Percentiles rank a stretch among this genome's conserved stretches.
phyloP scores from a whole-genome alignment of 164 flowering plant genomes.

The Hamamelis virginiana region DNA sequence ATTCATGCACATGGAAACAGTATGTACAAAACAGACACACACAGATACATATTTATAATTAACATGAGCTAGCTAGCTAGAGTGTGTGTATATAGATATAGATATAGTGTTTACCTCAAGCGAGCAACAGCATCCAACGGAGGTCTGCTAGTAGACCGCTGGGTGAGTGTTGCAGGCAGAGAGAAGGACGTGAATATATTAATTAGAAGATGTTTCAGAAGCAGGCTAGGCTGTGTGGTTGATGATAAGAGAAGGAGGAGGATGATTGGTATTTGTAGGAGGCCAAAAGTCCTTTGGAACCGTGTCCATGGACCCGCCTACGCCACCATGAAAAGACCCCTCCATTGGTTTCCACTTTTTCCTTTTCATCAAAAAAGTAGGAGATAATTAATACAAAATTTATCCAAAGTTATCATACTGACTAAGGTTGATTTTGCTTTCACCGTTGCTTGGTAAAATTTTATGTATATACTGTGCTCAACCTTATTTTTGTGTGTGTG shows the following conservation, averaged over 20 bases:
- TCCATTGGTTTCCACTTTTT: conserved; percentile 16
- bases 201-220: conserved; percentile 16
- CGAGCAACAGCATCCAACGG: conserved; percentile 28
- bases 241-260: conserved; percentile 27
- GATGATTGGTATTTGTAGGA: conserved; percentile 43
- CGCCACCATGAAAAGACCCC: conserved; percentile 21
- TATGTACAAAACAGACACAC: no score
- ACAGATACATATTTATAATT: no score
- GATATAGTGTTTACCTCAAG: not conserved
- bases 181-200: not conserved
- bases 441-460: no score
- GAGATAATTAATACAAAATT: no score
- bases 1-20: no score
- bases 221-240: conserved; percentile 11
- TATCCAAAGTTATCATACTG: no score
- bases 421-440: no score
- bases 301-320: conserved; percentile 39
- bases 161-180: conserved; percentile 13
- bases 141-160: conserved; percentile 23
- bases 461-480: no score
- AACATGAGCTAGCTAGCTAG: no score
- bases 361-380: not conserved
- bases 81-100: no score
- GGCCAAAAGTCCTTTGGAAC: conserved; percentile 27
- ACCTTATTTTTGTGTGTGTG: not conserved